Evolutionary conservation across 2,329 filamentous ascomycete species (phyloP).

Genomic region (Cordyceps farinosa): DNA sequence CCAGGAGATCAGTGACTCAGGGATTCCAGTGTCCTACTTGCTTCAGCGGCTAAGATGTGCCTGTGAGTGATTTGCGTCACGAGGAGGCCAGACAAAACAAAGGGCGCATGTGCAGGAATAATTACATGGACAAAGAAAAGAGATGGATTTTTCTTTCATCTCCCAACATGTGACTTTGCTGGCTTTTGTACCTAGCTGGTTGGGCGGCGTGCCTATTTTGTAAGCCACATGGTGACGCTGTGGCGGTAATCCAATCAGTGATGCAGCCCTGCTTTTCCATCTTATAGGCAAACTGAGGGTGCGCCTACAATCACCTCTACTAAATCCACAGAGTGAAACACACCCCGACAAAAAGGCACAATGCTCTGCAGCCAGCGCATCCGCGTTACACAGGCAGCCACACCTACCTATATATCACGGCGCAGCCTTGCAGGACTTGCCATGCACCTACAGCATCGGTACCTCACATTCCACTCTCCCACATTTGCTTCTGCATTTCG

Average conservation of each 20-base stretch:
- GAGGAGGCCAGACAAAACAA: too few relatives aligned
- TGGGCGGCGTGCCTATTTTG: too few relatives aligned
- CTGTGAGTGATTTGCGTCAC: too few relatives aligned
- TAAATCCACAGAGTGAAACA: background rate
- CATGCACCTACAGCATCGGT: background rate
- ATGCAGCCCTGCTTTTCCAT: background rate
- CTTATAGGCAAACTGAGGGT: background rate
- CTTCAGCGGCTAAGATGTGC: background rate
- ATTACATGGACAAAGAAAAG: too few relatives aligned
- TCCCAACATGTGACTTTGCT: too few relatives aligned
- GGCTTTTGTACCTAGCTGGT: too few relatives aligned
- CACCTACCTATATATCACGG: background rate
- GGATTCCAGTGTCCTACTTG: background rate
- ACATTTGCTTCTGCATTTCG: background rate
- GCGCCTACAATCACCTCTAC: background rate
- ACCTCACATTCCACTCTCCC: background rate
- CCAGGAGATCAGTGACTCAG: background rate
- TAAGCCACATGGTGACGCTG: too few relatives aligned
- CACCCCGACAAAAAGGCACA: background rate
- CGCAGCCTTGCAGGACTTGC: background rate
- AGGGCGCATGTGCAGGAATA: too few relatives aligned
- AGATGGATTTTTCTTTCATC: too few relatives aligned
- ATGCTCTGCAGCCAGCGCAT: background rate
- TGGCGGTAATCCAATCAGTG: background rate
- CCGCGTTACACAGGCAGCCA: constrained; percentile 13